phyloP scores from a whole-genome alignment of 2,329 filamentous ascomycete species.

The Xylaria hypoxylon region DNA sequence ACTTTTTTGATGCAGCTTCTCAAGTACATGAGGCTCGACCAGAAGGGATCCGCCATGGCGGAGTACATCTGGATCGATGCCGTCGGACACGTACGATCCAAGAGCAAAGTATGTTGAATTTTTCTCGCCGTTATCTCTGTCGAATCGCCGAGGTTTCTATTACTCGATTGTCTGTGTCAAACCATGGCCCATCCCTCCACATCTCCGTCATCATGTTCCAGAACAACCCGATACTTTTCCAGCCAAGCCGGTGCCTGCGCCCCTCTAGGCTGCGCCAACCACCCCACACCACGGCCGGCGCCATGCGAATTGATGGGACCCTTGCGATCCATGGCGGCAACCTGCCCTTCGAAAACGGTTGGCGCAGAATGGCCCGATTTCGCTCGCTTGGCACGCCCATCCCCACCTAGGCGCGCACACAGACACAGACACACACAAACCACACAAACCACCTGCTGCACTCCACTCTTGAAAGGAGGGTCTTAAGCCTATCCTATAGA shows the following conservation, averaged over 20 bases:
- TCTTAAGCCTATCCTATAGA: not conserved
- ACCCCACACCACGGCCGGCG: constrained; percentile 22
- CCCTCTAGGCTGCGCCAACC: constrained; percentile 22
- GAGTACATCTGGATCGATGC: constrained; percentile 98
- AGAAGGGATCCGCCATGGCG: constrained; percentile 89
- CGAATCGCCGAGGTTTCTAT: constrained; percentile 46
- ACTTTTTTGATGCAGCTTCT: constrained; percentile 70
- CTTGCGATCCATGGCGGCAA: constrained; percentile 7
- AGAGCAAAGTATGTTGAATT: constrained; percentile 83
- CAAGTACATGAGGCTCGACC: constrained; percentile 92
- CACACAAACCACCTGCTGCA: not conserved
- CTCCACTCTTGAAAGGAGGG: constrained; percentile 15
- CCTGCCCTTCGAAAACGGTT: constrained; percentile 13
- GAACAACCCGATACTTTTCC: constrained; percentile 23
- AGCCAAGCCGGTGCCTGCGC: constrained; percentile 27
- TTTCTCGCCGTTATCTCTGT: constrained; percentile 39
- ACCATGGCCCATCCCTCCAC: constrained; percentile 21
- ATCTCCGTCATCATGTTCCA: constrained; percentile 14
- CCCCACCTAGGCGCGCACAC: not conserved
- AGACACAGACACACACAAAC: not conserved
- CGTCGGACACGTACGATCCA: constrained; percentile 85
- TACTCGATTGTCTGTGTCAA: constrained; percentile 47
- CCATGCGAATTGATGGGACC: constrained; percentile 23
- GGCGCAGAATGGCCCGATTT: constrained; percentile 38
- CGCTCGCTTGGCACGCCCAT: constrained; percentile 36